Conservation (phyloP, 345 rosid species). For the Pistacia vera region DNA sequence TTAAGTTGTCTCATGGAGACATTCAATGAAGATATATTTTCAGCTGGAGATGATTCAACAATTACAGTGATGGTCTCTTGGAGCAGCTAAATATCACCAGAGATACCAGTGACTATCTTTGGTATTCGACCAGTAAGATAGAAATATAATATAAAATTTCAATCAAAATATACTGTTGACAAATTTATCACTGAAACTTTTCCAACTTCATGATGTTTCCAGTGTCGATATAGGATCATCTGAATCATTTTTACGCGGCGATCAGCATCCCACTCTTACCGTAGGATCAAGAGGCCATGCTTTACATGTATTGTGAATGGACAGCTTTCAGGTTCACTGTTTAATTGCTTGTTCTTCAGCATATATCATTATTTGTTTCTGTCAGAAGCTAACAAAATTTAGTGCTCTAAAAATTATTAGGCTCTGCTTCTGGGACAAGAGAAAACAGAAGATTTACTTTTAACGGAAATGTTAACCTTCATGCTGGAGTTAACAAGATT, state of each 20-base stretch:
- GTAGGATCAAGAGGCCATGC: slow-evolving; percentile 78
- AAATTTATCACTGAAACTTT: neutral
- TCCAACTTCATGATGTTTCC: slow-evolving; percentile 14
- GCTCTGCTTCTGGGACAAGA: slow-evolving; percentile 66
- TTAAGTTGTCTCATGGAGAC: slow-evolving; percentile 43
- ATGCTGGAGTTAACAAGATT: slow-evolving; percentile 43
- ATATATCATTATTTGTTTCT: neutral
- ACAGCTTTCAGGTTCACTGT: slow-evolving; percentile 56
- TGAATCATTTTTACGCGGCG: slow-evolving; percentile 53
- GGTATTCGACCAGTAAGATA: slow-evolving; percentile 64
- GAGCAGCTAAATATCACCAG: slow-evolving; percentile 68
- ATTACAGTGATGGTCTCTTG: slow-evolving; percentile 47
- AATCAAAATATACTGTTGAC: neutral
- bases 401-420: slow-evolving; percentile 32
- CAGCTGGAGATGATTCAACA: slow-evolving; percentile 37
- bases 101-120: slow-evolving; percentile 67
- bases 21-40: slow-evolving; percentile 52
- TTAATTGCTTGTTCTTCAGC: neutral
- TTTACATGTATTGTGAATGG: slow-evolving; percentile 78
- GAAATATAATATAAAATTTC: neutral
- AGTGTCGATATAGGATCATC: slow-evolving; percentile 47
- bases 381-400: slow-evolving; percentile 1
- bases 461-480: slow-evolving; percentile 36
- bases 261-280: slow-evolving; percentile 49
- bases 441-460: slow-evolving; percentile 42